Evolutionary conservation across 1,139 yeast genomes (phyloP).

Genomic region (Hemisphaericaspora xylanilytica): DNA sequence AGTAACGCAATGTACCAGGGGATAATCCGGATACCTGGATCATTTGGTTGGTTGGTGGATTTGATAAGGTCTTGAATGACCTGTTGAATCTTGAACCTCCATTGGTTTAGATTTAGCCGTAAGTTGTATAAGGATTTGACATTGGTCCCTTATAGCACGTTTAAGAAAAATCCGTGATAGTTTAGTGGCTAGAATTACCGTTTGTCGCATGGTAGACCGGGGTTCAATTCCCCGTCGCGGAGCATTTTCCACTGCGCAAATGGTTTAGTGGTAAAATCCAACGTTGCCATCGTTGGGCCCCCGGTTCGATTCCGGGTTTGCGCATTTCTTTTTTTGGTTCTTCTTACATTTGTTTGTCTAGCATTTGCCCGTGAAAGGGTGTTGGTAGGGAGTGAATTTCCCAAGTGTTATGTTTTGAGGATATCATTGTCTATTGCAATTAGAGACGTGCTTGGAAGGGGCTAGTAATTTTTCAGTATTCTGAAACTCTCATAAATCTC

Average conservation of each 20-base stretch:
- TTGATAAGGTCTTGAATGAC: background rate
- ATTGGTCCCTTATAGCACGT: too few relatives aligned
- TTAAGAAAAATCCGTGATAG: constrained; percentile 8
- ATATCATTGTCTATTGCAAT: too few relatives aligned
- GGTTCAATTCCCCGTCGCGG: constrained; percentile 15
- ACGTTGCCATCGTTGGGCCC: constrained; percentile 12
- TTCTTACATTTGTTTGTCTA: too few relatives aligned
- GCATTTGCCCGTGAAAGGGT: too few relatives aligned
- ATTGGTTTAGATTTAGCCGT: too few relatives aligned
- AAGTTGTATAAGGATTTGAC: too few relatives aligned
- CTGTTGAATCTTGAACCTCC: background rate
- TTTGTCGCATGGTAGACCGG: constrained; percentile 14
- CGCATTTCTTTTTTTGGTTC: constrained; percentile 12
- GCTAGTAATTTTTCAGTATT: too few relatives aligned
- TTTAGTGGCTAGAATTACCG: constrained; percentile 14
- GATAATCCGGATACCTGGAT: background rate
- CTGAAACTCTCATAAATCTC: too few relatives aligned
- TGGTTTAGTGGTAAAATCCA: constrained; percentile 12
- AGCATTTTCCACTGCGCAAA: constrained; percentile 8
- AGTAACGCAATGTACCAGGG: background rate
- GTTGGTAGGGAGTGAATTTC: too few relatives aligned
- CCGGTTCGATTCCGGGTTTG: constrained; percentile 20
- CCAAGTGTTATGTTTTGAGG: too few relatives aligned
- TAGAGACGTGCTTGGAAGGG: too few relatives aligned
- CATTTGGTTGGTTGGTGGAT: background rate